Conservation (phyloP, 202 grass and related monocot species). For the Bolboschoenoplectus hybrid region DNA sequence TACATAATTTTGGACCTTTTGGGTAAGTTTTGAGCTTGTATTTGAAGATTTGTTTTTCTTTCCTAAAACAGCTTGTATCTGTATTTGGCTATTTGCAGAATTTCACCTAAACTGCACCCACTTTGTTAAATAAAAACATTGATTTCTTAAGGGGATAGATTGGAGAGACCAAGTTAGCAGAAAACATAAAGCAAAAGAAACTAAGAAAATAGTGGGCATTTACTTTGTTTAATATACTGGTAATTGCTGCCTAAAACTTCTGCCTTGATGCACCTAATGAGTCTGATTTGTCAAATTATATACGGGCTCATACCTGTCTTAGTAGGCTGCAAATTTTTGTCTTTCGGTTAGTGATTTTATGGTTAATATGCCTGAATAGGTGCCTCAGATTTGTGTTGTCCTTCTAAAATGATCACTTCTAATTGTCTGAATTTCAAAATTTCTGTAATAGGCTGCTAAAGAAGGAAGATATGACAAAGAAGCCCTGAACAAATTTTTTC, state of each 20-base stretch:
- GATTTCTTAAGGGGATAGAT: not conserved
- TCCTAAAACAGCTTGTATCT: not conserved
- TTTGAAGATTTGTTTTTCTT: not conserved
- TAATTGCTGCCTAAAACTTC: not conserved
- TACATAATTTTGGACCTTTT: not conserved
- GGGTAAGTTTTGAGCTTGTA: not conserved
- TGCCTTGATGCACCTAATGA: not conserved
- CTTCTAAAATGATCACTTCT: not conserved
- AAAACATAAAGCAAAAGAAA: not conserved
- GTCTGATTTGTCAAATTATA: slow-evolving; percentile 6
- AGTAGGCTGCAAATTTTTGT: not conserved
- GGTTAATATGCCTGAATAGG: not conserved
- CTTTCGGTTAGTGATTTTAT: not conserved
- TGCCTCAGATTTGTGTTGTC: not conserved
- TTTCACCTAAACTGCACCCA: no score
- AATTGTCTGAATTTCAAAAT: slow-evolving; percentile 16
- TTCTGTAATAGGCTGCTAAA: slow-evolving; percentile 76
- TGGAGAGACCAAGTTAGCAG: not conserved
- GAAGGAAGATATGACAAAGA: slow-evolving; percentile 97
- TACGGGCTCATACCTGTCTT: not conserved
- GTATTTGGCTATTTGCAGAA: no score
- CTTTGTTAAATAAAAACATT: not conserved
- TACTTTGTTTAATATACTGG: slow-evolving; percentile 5
- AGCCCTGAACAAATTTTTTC: slow-evolving; percentile 89
- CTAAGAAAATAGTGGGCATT: not conserved